Conservation (phyloP, 331 rosid species). For the Saraca asoca region DNA sequence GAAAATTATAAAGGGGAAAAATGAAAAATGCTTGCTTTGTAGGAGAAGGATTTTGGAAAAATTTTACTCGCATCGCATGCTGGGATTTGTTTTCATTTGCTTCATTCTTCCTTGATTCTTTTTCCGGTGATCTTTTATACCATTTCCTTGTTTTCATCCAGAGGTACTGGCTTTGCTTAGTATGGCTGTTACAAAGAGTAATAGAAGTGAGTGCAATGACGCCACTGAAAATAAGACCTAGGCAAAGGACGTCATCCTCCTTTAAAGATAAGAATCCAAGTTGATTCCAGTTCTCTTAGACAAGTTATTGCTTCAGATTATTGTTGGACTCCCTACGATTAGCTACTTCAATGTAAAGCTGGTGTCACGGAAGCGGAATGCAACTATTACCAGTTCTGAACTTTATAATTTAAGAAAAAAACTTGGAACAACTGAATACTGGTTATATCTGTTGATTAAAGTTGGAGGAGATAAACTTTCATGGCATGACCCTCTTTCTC, state of each 20-base stretch:
- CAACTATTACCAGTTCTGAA: constrained; percentile 54
- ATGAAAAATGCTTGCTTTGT: no score
- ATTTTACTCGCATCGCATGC: no score
- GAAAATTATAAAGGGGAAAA: no score
- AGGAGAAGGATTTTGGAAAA: no score
- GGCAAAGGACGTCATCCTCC: constrained; percentile 61
- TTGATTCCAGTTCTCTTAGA: constrained; percentile 83
- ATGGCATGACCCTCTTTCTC: constrained; percentile 82
- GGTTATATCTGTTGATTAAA: constrained; percentile 81
- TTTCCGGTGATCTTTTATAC: no score
- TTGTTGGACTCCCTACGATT: constrained; percentile 82
- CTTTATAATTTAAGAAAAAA: constrained; percentile 73
- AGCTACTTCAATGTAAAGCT: constrained; percentile 54
- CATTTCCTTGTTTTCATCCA: constrained; percentile 32
- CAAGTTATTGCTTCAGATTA: constrained; percentile 82
- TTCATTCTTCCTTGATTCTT: no score
- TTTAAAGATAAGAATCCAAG: constrained; percentile 62
- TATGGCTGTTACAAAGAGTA: constrained; percentile 44
- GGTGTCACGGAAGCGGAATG: constrained; percentile 83
- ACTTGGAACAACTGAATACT: constrained; percentile 78
- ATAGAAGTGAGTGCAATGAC: constrained; percentile 40
- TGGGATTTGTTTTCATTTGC: no score
- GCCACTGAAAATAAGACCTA: constrained; percentile 46
- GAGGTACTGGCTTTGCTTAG: constrained; percentile 48
- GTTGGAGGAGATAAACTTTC: constrained; percentile 60